These are phyloP conservation scores for Suhomyces bolitotheri DNA, from an alignment of 1,139 yeast species.

Conservation along the genomic window DNA sequence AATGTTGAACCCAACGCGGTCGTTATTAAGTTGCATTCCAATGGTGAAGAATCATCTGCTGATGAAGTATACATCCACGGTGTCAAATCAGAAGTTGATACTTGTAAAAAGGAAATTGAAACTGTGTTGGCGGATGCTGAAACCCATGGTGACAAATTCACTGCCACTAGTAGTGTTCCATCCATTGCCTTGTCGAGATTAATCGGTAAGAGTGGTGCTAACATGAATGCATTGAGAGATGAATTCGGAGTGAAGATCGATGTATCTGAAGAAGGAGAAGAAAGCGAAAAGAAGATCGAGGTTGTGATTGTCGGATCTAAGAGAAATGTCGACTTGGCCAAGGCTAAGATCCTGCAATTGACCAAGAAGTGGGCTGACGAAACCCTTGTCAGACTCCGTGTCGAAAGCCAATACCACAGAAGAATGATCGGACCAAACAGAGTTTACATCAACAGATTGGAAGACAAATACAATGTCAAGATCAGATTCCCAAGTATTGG, in stretches of 20 bases:
- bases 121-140: slow-evolving; percentile 62
- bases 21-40: slow-evolving; percentile 40
- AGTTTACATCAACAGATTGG: slow-evolving; percentile 77
- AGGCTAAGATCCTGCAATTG: slow-evolving; percentile 54
- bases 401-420: slow-evolving; percentile 80
- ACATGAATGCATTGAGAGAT: slow-evolving; percentile 67
- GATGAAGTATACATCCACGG: slow-evolving; percentile 69
- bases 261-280: slow-evolving; percentile 39
- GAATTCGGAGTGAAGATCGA: slow-evolving; percentile 80
- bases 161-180: slow-evolving; percentile 59
- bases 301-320: slow-evolving; percentile 74
- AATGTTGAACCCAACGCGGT: slow-evolving; percentile 43
- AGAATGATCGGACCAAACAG: slow-evolving; percentile 85
- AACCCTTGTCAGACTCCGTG: slow-evolving; percentile 57
- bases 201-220: slow-evolving; percentile 86
- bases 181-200: slow-evolving; percentile 68
- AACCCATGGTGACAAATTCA: slow-evolving; percentile 58
- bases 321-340: slow-evolving; percentile 77
- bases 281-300: slow-evolving; percentile 50
- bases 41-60: slow-evolving; percentile 39
- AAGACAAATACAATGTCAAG: slow-evolving; percentile 82
- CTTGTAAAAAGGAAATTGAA: slow-evolving; percentile 53
- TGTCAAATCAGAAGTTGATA: slow-evolving; percentile 53
- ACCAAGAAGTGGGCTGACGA: slow-evolving; percentile 87
- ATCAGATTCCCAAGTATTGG: slow-evolving; percentile 68